A percentile compares a stretch with the other conserved stretches of the same genome.
phyloP scores from a whole-genome alignment of 164 flowering plant genomes.

The Dillenia turbinata region DNA sequence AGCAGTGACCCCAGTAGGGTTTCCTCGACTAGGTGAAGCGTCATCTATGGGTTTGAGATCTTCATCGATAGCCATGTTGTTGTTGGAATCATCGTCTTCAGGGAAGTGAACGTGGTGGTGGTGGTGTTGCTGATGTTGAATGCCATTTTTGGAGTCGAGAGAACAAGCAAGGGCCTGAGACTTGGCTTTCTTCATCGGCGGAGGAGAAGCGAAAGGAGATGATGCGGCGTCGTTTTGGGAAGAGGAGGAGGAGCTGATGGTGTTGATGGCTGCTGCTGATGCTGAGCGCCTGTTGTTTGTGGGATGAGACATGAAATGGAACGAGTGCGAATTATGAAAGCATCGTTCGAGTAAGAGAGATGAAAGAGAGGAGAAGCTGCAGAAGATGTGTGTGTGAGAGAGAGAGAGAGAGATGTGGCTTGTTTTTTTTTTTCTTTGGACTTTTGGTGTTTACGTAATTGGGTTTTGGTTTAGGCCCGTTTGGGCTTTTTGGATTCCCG shows the following conservation, averaged over 20 bases:
- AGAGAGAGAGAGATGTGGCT: no score
- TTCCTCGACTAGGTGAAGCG: constrained; percentile 12
- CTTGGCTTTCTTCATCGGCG: constrained; percentile 81
- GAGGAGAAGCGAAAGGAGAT: constrained; percentile 12
- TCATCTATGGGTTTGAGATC: constrained; percentile 35
- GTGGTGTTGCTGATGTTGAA: constrained; percentile 17
- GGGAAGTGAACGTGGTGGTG: constrained; percentile 14
- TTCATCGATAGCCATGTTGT: constrained; percentile 53
- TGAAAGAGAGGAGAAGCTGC: neutral
- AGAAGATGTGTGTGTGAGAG: neutral
- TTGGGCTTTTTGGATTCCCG: no score
- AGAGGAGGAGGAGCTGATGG: constrained; percentile 8
- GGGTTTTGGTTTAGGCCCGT: no score
- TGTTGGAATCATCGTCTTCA: constrained; percentile 33
- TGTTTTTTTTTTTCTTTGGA: no score
- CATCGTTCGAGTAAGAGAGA: constrained; percentile 7
- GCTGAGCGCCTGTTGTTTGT: constrained; percentile 19
- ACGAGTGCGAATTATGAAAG: constrained; percentile 9
- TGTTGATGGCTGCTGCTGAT: constrained; percentile 6
- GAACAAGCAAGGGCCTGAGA: constrained; percentile 48
- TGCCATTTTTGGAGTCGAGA: constrained; percentile 47
- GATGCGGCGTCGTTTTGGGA: constrained; percentile 14
- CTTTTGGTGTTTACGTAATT: no score
- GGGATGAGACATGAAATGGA: constrained; percentile 32
- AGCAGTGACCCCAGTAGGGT: constrained; percentile 38